Evolutionary conservation across 1,284 basidiomycete genomes (phyloP), one percentile per base, ranked within the genome.

Genomic region (Cryptococcus sp.): DNA sequence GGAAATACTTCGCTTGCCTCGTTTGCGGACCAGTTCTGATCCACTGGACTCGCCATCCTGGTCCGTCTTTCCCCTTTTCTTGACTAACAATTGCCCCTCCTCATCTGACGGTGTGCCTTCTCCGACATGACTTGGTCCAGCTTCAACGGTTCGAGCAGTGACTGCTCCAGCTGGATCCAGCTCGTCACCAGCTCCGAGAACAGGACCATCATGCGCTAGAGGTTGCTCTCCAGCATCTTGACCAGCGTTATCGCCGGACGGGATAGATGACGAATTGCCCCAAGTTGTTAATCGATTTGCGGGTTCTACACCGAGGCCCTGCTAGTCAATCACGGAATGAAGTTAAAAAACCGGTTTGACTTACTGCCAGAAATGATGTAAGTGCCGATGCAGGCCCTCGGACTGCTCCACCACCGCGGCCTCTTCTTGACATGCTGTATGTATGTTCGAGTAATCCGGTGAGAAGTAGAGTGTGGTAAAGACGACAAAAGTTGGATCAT

Each of bases 361-460:
- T 54, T 58, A 91, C 91, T 61, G 84, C 83, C 18, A 98, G 79
- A 69, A 92, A 97, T 59, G 91, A 89, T 23, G 93, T 96, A 11
- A 98, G 76, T 0, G 93, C 93, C 43, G 90, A 93, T 0, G 88
- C 85, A 0, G 93, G 92, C 0, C 93, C 93, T 18, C 87, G 82
- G 40, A 96, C 85, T 1, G 67, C 69, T 22, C 70, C 66, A 21
- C 50, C 61, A n/a, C 52, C 56, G 48, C 57, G 46, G 16, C 62
- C 40, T 21, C 52, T 49, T 10, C 64, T 56, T 2, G 62, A 62
- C 67, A 69, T 69, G n/a, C n/a, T n/a, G n/a, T n/a, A n/a, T n/a
- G n/a, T n/a, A n/a, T n/a, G n/a, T n/a, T n/a, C n/a, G n/a, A n/a
- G n/a, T n/a, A n/a, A n/a, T n/a, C n/a, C 32, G 32, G 32, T 34